Evolutionary conservation across 2,329 filamentous ascomycete genomes (phyloP), one percentile per base, ranked within the genome.

Genomic region (Colletotrichum tanaceti): DNA sequence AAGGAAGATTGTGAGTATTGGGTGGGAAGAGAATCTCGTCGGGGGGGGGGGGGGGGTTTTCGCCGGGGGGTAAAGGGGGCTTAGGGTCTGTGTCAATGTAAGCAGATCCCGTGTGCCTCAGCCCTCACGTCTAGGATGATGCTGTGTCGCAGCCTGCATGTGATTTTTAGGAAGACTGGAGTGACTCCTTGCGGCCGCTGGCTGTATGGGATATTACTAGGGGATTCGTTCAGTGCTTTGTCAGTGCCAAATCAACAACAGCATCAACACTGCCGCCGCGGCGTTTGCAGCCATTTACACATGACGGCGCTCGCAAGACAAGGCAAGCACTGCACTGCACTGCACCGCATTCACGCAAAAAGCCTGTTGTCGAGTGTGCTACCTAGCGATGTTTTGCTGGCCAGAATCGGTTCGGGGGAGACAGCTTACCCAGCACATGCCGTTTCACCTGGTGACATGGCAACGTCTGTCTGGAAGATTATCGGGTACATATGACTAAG

Each of bases 41-140:
- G 38, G 22, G 28, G n/a, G n/a, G n/a, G n/a, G n/a, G n/a, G n/a
- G n/a, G n/a, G n/a, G n/a, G 32, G 20, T 5, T 22, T 59, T 44
- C 32, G 57, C 44, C 57, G 32, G 7, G 57, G 28, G 55, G 13
- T 18, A 35, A 35, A 4, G 41, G 13, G 24, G 18, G 41, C 18
- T 6, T 14, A 18, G 28, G 43, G 55, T 6, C 7, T 32, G 11
- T 43, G 22, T 32, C 22, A 6, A 16, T 7, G 43, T 28, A 47
- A n/a, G n/a, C n/a, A n/a, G 43, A 35, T 32, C 55, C 43, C 43
- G 43, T 58, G 38, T 47, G 55, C 43, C 13, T 47, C 43, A 58
- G 55, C 41, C 32, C 10, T 35, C 11, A 43, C 32, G 43, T 58
- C 32, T 38, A n/a, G 52, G 52, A 24, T 55, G 7, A n/a, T 14